Base-by-base conservation (phyloP, 495 filamentous ascomycete genomes). In the Daldinia vernicosa region DNA sequence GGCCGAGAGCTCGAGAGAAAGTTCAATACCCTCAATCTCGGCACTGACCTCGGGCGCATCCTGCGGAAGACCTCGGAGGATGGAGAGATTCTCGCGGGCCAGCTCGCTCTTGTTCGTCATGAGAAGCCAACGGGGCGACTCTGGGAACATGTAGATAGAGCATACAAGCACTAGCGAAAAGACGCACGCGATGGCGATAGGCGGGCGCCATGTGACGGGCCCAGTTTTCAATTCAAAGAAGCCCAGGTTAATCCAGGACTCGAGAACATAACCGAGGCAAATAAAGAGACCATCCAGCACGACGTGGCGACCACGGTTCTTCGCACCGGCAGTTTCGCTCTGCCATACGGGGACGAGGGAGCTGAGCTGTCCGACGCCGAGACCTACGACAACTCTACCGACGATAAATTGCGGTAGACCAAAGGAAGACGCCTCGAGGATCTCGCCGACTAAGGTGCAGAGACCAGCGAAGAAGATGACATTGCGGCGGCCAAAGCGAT, bases 281-380 rank as follows among this genome's bases (percentile, higher is more conserved):
- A 85, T 86, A 74, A 79, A 85, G 12, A 85, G 76, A 11, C 84
- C 82, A 35, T 84, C 81, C 3, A 83, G 73, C 22, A 86, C 75
- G 30, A 87, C 84, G 65, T 81, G 76, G 40, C 79, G 77, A 2
- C 84, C 84, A 32, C 85, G 83, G 52, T 80, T 72, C 66, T 45
- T 64, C 6, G 81, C 77, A 22, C 72, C 64, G 6, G 79, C 72
- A 62, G 79, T 82, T 61, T 87, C 85, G 32, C 83, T 82, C 71
- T 85, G 84, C 85, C 85, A 87, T 9, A 84, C 82, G 14, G 85
- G 85, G 15, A 85, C 83, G 9, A 84, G 82, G 40, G 81, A 83
- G 15, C 80, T 84, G 26, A 85, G 79, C 45, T 82, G 77, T 33
- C 85, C 85, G 62, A 86, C 81, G 8, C 84, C 85, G 33, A 85